Percentiles rank a stretch among this genome's conserved stretches.
phyloP scores from a whole-genome alignment of 495 filamentous ascomycete species.

The Apodospora peruviana region DNA sequence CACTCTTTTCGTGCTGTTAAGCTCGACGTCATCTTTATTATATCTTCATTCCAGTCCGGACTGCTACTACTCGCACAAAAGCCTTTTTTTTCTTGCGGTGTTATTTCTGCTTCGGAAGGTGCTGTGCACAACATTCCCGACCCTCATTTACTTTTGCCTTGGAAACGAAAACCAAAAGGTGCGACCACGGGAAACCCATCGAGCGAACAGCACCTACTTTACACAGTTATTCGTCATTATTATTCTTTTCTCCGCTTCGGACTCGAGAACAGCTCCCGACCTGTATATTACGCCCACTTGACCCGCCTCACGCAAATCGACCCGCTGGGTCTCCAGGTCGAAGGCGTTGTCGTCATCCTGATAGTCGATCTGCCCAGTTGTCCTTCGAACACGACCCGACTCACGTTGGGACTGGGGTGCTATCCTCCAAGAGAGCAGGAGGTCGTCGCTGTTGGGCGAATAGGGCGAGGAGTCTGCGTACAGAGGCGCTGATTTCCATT shows the following conservation, averaged over 20 bases:
- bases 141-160: neutral
- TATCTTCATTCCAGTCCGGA: too few species aligned
- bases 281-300: neutral
- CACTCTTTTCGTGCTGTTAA: neutral
- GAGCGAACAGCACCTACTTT: neutral
- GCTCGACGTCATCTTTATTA: neutral
- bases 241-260: neutral
- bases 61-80: too few species aligned
- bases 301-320: neutral
- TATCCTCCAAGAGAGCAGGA: too few species aligned
- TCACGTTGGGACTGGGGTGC: too few species aligned
- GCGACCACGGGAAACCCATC: neutral
- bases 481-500: too few species aligned
- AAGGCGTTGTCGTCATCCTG: too few species aligned
- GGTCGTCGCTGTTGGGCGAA: too few species aligned
- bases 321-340: too few species aligned
- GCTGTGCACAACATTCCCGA: neutral
- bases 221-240: neutral
- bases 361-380: too few species aligned
- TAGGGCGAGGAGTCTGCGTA: too few species aligned
- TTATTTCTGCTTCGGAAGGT: neutral
- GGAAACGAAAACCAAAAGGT: neutral
- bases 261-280: constrained; percentile 3
- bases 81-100: neutral
- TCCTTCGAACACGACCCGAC: too few species aligned